Conservation (phyloP, 139 green algal genomes). For the Tetradesmus lagerheimii region DNA sequence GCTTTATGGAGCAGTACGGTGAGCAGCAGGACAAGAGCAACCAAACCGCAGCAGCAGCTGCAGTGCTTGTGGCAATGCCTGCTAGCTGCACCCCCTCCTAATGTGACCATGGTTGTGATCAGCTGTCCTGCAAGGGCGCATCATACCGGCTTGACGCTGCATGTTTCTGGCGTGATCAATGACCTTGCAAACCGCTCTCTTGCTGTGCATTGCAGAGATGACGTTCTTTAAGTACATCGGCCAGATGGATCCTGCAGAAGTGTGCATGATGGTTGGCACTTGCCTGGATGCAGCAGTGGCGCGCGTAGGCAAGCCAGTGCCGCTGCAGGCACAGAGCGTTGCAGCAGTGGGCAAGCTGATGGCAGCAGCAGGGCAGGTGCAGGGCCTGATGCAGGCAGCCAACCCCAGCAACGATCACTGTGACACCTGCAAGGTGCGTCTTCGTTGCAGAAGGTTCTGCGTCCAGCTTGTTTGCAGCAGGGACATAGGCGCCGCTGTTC, state of each 20-base stretch:
- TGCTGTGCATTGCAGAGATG: constrained; percentile 29
- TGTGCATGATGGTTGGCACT: constrained; percentile 48
- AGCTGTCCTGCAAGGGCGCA: no score
- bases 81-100: no score
- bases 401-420: constrained; percentile 34
- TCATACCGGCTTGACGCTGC: no score
- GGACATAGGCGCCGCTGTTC: no score
- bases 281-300: constrained; percentile 34
- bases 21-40: background rate
- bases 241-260: constrained; percentile 27
- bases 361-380: background rate
- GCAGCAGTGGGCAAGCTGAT: constrained; percentile 1
- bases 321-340: constrained; percentile 5
- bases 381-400: constrained; percentile 4
- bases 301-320: background rate
- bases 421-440: constrained; percentile 48
- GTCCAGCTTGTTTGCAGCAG: no score
- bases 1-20: constrained; percentile 45
- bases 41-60: background rate
- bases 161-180: no score
- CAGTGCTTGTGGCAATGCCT: background rate
- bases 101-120: background rate
- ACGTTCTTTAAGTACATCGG: constrained; percentile 29
- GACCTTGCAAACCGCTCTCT: background rate
- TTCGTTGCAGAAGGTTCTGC: no score